Base-by-base conservation (phyloP, 148 eudicot species). In the Camellia sinensis region DNA sequence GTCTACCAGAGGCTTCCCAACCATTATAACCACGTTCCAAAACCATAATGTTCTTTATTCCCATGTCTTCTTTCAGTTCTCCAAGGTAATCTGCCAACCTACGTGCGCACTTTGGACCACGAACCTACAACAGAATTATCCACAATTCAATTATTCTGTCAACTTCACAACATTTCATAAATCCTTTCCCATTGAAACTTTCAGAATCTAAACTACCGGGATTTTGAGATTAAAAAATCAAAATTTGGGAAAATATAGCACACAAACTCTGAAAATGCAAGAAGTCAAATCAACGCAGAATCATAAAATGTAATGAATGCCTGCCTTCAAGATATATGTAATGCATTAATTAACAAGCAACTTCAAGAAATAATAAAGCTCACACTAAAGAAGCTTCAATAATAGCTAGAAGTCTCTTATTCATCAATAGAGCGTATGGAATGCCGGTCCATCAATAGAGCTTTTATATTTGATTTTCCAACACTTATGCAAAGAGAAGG, bases 1-100 rank as follows among this genome's bases (percentile, higher is more conserved):
- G 96, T 77, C 85, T 95, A 60, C 98, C 98, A 69, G 96, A 88
- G 80, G 94, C 89, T 91, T 93, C 97, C 98, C 98, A 95, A 18
- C 96, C 98, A 48, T 95, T 91, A 68, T 82, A 95, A 29, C 98
- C 98, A 11, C 93, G 93, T 78, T 95, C 98, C 82, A 95, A 74
- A 67, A 93, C 93, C 93, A 91, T 83, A 18, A 95, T 85, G 71
- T 88, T 88, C 84, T 88, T 86, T 73, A 88, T 88, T 64, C 96
- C 97, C 29, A 80, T 82, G 53, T 83, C 90, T 78, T 86, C 88
- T 48, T 89, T 84, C 62, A 81, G 43, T 77, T 89, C 92, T 2
- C 88, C 82, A 69, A 95, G 89, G 84, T 95, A 91, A n/a, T 93
- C 93, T 9, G 89, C 84, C 52, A 92, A 83, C 83, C 90, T 90